Evolutionary conservation across 2,329 filamentous ascomycete genomes (phyloP).

Genomic region (Pseudogymnoascus sp.): DNA sequence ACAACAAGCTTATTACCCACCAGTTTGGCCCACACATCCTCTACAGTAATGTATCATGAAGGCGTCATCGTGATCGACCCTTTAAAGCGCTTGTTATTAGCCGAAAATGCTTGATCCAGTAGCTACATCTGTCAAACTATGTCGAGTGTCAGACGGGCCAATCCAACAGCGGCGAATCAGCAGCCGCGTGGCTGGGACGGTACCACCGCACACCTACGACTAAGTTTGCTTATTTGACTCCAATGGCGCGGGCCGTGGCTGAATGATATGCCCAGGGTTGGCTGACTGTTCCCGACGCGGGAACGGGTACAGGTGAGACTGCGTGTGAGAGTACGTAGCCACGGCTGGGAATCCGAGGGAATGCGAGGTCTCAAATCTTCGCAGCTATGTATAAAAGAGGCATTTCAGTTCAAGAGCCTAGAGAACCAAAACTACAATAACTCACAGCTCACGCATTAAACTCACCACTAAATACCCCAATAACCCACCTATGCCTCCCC

Average conservation of each 20-base stretch:
- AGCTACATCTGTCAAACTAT: not conserved
- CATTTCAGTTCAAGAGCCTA: not conserved
- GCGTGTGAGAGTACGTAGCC: not conserved
- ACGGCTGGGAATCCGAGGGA: not conserved
- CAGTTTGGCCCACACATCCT: not conserved
- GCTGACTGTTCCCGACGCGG: not conserved
- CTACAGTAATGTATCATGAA: not conserved
- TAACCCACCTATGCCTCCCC: not conserved
- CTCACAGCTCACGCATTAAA: not conserved
- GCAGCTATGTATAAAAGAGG: not conserved
- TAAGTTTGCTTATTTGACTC: not conserved
- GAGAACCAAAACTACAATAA: not conserved
- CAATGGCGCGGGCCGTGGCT: not conserved
- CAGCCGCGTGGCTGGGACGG: not conserved
- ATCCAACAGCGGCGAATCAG: not conserved
- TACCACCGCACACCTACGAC: not conserved
- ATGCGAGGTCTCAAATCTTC: not conserved
- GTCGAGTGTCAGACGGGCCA: not conserved
- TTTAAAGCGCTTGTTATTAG: not conserved
- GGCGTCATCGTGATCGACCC: not conserved
- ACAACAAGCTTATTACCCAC: not conserved
- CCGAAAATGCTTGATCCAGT: not conserved
- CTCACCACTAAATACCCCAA: not conserved
- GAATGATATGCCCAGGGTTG: conserved; percentile 1
- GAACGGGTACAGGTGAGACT: not conserved